Evolutionary conservation across 768 basidiomycete species (phyloP), one percentile per base, ranked within the genome.

Genomic region (Tylopilus rubrobrunneus): DNA sequence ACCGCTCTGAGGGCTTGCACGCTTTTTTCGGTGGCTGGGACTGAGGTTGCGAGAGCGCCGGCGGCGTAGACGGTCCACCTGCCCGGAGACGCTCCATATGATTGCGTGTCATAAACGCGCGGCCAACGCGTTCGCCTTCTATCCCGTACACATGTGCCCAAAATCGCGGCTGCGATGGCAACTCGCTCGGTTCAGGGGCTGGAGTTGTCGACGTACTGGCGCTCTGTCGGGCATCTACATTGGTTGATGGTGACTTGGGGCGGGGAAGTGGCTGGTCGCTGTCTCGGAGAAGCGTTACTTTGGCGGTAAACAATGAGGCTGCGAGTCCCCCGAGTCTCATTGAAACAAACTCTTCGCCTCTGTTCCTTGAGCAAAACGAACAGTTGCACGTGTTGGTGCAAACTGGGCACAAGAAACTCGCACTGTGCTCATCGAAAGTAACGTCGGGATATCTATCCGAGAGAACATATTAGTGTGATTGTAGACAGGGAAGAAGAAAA

Each of bases 341-440:
- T 8, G 73, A 66, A 10, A 80, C 52, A 53, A 80, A 82, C 11
- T 62, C 57, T 48, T 80, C 82, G 6, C 81, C 80, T 6, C 82
- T 73, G 53, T 57, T 72, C 27, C 63, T 56, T 14, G 75, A 69
- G 58, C 81, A 83, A 0, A 6, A 0, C 11, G 78, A 76, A 61
- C 82, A 84, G 43, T 76, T 80, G 64, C 82, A 84, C 11, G 56
- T 74, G 11, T 67, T 59, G 4, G 62, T 59, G 59, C 81, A 84
- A 14, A 25, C 57, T 0, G 82, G 82, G 57, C 83, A 84, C 23
- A 59, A 51, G 48, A 75, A 77, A 7, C 61, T 49, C 4, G 57
- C 56, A 37, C 57, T 67, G 19, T 52, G 61, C 33, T 61, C 43
- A 31, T 74, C 65, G 53, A 77, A 77, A 27, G 62, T 63, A 52